Evolutionary conservation across 1,284 basidiomycete genomes (phyloP), one percentile per base, ranked within the genome.

Genomic region (Moesziomyces parantarcticus): DNA sequence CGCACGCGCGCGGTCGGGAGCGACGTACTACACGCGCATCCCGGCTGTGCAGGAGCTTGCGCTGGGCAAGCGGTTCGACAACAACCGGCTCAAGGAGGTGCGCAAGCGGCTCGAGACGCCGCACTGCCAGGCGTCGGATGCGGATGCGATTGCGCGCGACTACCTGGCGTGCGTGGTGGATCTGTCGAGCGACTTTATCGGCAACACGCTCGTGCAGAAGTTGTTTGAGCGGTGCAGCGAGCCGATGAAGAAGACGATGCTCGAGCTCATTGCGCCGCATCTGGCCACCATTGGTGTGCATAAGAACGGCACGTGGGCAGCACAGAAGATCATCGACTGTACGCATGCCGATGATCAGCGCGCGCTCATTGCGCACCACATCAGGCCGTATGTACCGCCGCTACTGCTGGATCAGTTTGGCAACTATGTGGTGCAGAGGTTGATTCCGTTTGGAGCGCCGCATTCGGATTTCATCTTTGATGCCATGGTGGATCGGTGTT

Each of bases 281-380:
- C 87, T 99, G 23, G 97, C 96, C 25, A 93, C 93, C 88, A 97
- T 98, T 74, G 97, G 97, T 50, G 94, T 96, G 52, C 97, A 99
- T 87, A 99, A 99, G 87, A 99, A 99, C 79, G 97, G 97, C 41
- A 99, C 97, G 0, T 99, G 97, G 97, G 96, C 97, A 1, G 96
- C 95, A 3, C 97, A 99, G 85, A 81, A 84, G 88, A 96, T 98
- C 82, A 98, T 99, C 74, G 95, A 98, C 85, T 76, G 75, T 50
- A 92, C 95, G 44, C 89, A 90, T 56, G 90, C 89, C n/a, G 90
- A 91, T 7, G 94, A 97, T 66, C 97, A 99, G 84, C 88, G 94
- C 58, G 87, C 87, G 3, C 85, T 97, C 39, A 90, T 99, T 79
- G 90, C 91, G 45, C 89, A 92, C 82, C 92, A 97, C 83, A 85